Conservation (phyloP, 208 protist species). For the Crithidia sp. region DNA sequence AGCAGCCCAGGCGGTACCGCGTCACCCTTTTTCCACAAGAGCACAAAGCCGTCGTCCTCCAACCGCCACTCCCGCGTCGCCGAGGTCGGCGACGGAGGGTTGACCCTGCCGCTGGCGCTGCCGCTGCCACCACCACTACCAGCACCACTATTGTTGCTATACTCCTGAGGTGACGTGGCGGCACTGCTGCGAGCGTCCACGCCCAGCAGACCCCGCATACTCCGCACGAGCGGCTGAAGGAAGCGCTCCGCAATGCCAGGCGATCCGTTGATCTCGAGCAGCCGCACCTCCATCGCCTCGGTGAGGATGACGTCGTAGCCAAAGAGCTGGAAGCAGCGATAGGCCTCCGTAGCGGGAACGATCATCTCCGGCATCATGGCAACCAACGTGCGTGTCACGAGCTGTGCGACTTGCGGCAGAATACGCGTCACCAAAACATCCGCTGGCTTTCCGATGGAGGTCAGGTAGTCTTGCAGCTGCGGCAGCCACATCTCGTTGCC, state of each 20-base stretch:
- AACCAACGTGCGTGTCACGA: slow-evolving; percentile 78
- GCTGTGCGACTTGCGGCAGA: slow-evolving; percentile 67
- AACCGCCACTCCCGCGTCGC: slow-evolving; percentile 52
- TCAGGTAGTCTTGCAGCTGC: slow-evolving; percentile 65
- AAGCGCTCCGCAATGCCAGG: slow-evolving; percentile 79
- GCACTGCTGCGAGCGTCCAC: slow-evolving; percentile 17
- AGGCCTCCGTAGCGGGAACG: slow-evolving; percentile 57
- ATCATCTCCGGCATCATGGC: slow-evolving; percentile 56
- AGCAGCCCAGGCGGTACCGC: slow-evolving; percentile 51
- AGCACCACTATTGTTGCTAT: slow-evolving; percentile 1
- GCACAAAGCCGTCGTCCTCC: slow-evolving; percentile 59
- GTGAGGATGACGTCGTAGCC: slow-evolving; percentile 92
- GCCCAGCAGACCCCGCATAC: slow-evolving; percentile 49
- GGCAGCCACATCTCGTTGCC: slow-evolving; percentile 91
- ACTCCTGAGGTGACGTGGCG: not conserved
- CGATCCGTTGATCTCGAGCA: slow-evolving; percentile 93
- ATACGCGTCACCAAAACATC: slow-evolving; percentile 53
- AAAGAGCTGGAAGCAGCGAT: slow-evolving; percentile 89
- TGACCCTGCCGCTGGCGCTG: slow-evolving; percentile 9
- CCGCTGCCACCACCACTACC: too few species aligned
- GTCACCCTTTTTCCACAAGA: slow-evolving; percentile 75
- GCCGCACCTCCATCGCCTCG: slow-evolving; percentile 62
- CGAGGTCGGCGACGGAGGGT: not conserved
- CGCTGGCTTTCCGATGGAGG: slow-evolving; percentile 30
- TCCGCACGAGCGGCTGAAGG: slow-evolving; percentile 56